Evolutionary conservation across 202 grass and related monocot species (phyloP).

Genomic region (Musa balbisiana): DNA sequence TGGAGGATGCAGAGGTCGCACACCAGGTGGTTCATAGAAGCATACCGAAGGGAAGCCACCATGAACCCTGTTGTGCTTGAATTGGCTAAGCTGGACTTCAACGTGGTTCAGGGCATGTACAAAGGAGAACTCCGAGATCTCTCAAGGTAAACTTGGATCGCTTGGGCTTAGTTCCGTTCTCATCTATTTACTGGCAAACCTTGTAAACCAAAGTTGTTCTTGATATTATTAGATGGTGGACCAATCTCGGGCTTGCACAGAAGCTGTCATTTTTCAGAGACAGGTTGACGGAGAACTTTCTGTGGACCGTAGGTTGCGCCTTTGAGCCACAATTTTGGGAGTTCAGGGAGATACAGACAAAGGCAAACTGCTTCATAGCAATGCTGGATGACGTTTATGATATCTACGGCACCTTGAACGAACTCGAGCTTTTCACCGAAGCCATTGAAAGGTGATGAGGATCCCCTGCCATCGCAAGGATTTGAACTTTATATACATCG

Average conservation of each 20-base stretch:
- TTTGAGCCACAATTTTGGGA: conserved; percentile 19
- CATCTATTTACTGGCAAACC: no score
- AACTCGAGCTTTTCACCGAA: not conserved
- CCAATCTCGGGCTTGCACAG: conserved; percentile 1
- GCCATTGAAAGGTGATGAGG: not conserved
- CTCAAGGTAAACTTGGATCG: conserved; percentile 12
- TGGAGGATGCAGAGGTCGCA: conserved; percentile 33
- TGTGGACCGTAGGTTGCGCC: conserved; percentile 2
- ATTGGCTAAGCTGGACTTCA: conserved; percentile 37
- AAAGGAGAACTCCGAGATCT: conserved; percentile 21
- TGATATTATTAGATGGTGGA: not conserved
- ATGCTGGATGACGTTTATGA: conserved; percentile 5
- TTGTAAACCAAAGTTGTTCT: no score
- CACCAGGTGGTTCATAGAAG: conserved; percentile 38
- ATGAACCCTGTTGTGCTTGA: conserved; percentile 14
- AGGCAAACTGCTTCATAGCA: conserved; percentile 19
- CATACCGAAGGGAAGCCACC: not conserved
- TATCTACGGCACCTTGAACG: not conserved
- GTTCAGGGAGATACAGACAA: conserved; percentile 27
- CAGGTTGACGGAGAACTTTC: conserved; percentile 28
- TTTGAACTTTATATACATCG: no score
- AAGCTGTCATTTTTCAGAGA: conserved; percentile 35
- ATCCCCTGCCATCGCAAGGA: no score
- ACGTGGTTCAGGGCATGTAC: conserved; percentile 33
- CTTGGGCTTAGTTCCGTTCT: no score